Base-by-base conservation (phyloP, 2,329 filamentous ascomycete genomes). In the Teratosphaeria pseudoeucalypti region DNA sequence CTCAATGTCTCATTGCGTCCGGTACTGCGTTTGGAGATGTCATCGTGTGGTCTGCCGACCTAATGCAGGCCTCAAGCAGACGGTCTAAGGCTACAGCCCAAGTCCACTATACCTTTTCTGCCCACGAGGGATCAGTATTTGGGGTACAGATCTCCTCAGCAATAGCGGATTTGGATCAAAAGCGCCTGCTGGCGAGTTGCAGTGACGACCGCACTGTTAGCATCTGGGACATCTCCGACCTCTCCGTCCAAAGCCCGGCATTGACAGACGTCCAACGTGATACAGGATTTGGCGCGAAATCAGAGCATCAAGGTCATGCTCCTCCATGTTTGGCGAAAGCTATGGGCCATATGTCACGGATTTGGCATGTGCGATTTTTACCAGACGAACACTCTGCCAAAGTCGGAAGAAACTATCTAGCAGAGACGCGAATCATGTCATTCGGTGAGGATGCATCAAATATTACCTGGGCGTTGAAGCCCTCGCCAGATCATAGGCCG, bases 21-120 rank as follows among this genome's bases (percentile, higher is more conserved):
- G 94, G 94, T 1, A 97, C 94, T 0, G 91, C 92, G 1, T 97
- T 97, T 74, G 94, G 94, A 2, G 92, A 97, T 72, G 88, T 99
- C 37, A 79, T 96, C 43, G 82, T 95, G 16, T 97, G 94, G 94
- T 89, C 86, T 64, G 91, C 84, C 66, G 75, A 76, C 54, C 12
- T 69, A 14, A 26, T 57, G 11, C 12, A 49, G 14, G 55, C 60
- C 2, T 39, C 54, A 11, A 10, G 19, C 19, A 57, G 59, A 19
- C 29, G 34, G 9, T 34, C 62, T 10, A 55, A 65, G 39, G 69
- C 70, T 32, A 63, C 64, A 27, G 71, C 75, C 14, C 74, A 72
- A 5, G 77, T 81, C 14, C 81, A 84, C 65, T 79, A 81, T 63
- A 78, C 80, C 52, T 85, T 86, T 67, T 78, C 79, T 9, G 84